Percentiles rank a stretch among this genome's conserved stretches.
Evolutionary conservation across 345 rosid genomes (phyloP).

Genomic region (Aquilaria yunnanensis): DNA sequence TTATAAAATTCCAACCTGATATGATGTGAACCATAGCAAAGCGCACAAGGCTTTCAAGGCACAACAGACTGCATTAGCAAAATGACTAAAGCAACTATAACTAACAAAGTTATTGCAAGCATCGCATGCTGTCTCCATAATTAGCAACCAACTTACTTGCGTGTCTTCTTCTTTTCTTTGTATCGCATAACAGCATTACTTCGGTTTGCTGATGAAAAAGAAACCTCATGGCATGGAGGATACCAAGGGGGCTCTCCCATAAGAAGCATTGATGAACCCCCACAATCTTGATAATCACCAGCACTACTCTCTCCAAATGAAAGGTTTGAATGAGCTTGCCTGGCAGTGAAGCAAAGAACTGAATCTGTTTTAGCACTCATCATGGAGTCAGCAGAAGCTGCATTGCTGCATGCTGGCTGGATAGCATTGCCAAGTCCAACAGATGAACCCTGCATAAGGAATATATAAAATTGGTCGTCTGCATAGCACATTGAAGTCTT

Average conservation of each 20-base stretch:
- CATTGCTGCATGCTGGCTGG: constrained; percentile 71
- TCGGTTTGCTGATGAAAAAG: constrained; percentile 51
- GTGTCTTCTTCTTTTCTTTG: constrained; percentile 92
- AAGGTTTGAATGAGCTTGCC: constrained; percentile 58
- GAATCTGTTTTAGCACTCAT: constrained; percentile 93
- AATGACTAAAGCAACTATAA: neutral
- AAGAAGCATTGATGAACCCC: constrained; percentile 66
- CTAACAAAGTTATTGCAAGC: neutral
- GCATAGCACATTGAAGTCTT: no score
- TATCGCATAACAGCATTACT: constrained; percentile 88
- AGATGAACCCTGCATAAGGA: constrained; percentile 41
- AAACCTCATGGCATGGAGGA: constrained; percentile 56
- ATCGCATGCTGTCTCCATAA: no score
- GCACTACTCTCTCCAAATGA: constrained; percentile 84
- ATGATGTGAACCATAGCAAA: neutral
- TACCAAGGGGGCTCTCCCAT: constrained; percentile 93
- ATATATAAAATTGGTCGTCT: neutral
- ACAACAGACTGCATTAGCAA: neutral
- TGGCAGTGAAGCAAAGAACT: constrained; percentile 44
- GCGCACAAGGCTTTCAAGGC: neutral
- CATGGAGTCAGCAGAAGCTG: constrained; percentile 78
- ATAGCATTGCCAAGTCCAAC: constrained; percentile 37
- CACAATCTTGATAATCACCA: constrained; percentile 91
- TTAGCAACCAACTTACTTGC: constrained; percentile 57
- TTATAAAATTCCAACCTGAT: no score